These are phyloP conservation scores for Syzygium grande DNA, from an alignment of 345 rosid genomes.

Conservation along the genomic window DNA sequence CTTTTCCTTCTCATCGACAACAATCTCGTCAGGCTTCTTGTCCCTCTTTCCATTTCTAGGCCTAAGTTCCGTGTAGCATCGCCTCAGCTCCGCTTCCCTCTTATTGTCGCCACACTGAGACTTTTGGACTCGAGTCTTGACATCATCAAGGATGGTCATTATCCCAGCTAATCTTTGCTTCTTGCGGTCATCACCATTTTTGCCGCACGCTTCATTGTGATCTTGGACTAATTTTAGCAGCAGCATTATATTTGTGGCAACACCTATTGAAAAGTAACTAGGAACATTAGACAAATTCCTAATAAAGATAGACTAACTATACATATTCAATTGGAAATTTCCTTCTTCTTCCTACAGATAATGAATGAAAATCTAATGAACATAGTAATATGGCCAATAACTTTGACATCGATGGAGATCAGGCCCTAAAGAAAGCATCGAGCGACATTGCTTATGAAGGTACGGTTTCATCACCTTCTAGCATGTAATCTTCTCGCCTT, in stretches of 20 bases:
- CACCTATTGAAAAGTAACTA: conserved; percentile 20
- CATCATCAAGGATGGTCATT: conserved; percentile 67
- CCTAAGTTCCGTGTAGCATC: conserved; percentile 67
- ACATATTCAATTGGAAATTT: background rate
- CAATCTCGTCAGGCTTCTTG: conserved; percentile 12
- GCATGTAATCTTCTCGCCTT: conserved; percentile 22
- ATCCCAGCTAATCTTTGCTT: conserved; percentile 55
- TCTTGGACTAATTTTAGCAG: conserved; percentile 64
- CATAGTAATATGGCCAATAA: background rate
- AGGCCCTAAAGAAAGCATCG: background rate
- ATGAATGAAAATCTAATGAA: background rate
- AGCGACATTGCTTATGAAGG: background rate
- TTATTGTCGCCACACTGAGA: conserved; percentile 28
- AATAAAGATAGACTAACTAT: background rate
- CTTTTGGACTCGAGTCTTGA: conserved; percentile 51
- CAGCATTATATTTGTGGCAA: conserved; percentile 53
- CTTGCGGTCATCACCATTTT: conserved; percentile 38
- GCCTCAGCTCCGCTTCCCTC: conserved; percentile 47
- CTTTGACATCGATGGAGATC: background rate
- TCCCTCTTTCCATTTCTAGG: conserved; percentile 11
- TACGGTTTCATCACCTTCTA: conserved; percentile 29
- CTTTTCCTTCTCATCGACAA: conserved; percentile 33
- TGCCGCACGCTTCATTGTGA: conserved; percentile 46
- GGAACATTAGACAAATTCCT: background rate
- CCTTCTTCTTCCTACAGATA: background rate